Conservation (phyloP, 495 filamentous ascomycete genomes). For the Aspergillus leporis region DNA sequence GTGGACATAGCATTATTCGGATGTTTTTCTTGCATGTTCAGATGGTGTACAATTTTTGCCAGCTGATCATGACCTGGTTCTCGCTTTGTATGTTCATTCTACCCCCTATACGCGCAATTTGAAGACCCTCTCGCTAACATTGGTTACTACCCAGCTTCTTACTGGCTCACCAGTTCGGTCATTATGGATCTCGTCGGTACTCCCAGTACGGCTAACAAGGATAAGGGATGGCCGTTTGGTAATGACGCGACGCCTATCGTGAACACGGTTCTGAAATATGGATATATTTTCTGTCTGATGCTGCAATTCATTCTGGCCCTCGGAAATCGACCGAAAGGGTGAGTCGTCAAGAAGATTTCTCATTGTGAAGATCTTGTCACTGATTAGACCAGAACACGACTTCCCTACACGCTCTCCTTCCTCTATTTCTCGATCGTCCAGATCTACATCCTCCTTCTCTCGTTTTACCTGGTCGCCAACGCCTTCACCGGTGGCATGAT, state of each 20-base stretch:
- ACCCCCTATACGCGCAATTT: not conserved
- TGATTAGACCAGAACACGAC: conserved; percentile 52
- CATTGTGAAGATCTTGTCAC: not conserved
- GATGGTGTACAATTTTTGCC: conserved; percentile 87
- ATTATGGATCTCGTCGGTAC: conserved; percentile 95
- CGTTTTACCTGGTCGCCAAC: conserved; percentile 80
- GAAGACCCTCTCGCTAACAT: not conserved
- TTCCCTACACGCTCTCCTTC: conserved; percentile 81
- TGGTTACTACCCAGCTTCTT: conserved; percentile 57
- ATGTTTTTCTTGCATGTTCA: conserved; percentile 98
- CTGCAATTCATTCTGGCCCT: conserved; percentile 95
- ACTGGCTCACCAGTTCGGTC: conserved; percentile 92
- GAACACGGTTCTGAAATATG: conserved; percentile 88
- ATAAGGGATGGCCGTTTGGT: conserved; percentile 72
- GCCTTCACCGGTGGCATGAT: conserved; percentile 65
- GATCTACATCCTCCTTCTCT: conserved; percentile 81
- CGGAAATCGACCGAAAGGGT: conserved; percentile 93
- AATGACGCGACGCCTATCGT: conserved; percentile 80
- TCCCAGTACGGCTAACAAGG: conserved; percentile 49
- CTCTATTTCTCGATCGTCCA: conserved; percentile 84
- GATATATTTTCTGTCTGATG: conserved; percentile 87
- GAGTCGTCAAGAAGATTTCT: conserved; percentile 1
- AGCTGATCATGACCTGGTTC: conserved; percentile 93
- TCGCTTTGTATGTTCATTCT: conserved; percentile 65
- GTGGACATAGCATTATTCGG: conserved; percentile 89